Percentiles rank a stretch among this genome's conserved stretches.
Conservation (phyloP, 116 monocot genomes). For the Papilionanthe hybrid region DNA sequence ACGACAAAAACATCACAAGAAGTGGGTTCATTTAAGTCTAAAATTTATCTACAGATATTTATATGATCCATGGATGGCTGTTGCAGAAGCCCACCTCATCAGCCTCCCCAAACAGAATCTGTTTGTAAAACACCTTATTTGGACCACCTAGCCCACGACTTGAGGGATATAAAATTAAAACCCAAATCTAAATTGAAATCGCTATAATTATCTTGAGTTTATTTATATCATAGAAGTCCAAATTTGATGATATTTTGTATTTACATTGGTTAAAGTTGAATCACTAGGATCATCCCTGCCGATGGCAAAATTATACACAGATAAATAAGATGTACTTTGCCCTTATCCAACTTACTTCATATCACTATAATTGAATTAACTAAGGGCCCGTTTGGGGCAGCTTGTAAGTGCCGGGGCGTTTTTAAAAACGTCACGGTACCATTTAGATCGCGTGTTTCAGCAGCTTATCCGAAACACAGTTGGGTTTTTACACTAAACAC, state of each 20-base stretch:
- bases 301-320: not conserved
- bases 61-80: not conserved
- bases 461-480: no score
- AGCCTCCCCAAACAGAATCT: not conserved
- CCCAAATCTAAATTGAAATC: not conserved
- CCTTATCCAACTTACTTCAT: not conserved
- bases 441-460: no score
- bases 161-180: not conserved
- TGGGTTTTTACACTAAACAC: no score
- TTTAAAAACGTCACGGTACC: no score
- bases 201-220: not conserved
- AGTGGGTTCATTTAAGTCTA: not conserved
- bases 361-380: not conserved
- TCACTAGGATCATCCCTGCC: no score
- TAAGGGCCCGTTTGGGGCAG: no score
- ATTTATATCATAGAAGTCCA: not conserved
- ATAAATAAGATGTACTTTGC: not conserved
- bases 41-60: not conserved
- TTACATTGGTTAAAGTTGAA: no score
- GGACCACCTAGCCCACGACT: not conserved
- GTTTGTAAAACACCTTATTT: not conserved
- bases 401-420: no score
- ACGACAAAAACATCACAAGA: not conserved
- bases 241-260: not conserved
- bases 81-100: not conserved